Conservation (phyloP, 345 rosid species). For the Angophora floribunda region DNA sequence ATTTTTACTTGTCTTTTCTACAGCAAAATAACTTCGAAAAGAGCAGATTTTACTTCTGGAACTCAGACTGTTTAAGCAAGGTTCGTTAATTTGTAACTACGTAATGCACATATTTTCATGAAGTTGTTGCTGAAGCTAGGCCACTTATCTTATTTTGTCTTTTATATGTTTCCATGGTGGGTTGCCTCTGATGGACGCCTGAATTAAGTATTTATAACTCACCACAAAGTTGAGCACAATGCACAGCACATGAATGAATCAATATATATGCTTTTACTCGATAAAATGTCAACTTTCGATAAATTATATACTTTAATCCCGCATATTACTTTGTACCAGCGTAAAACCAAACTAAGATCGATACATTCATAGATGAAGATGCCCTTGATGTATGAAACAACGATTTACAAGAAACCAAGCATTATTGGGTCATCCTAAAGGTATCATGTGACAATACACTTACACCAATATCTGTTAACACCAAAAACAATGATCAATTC, state of each 20-base stretch:
- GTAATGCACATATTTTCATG: neutral
- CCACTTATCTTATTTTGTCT: neutral
- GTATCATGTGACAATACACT: neutral
- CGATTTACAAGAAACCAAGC: neutral
- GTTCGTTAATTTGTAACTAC: neutral
- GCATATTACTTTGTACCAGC: fast-evolving
- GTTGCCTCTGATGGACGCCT: neutral
- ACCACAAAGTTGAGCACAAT: neutral
- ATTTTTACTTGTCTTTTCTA: neutral
- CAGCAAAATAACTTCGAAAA: neutral
- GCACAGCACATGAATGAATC: neutral
- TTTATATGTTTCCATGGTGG: neutral
- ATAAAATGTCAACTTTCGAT: neutral
- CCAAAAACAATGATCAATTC: neutral
- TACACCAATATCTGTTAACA: neutral
- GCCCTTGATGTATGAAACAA: neutral
- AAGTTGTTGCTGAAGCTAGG: neutral
- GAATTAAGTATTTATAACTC: neutral
- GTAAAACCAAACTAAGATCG: neutral
- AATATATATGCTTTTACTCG: neutral
- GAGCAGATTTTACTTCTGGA: neutral
- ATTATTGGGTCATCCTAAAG: neutral
- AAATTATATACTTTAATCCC: neutral
- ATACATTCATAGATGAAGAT: neutral
- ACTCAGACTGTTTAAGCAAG: neutral